A percentile compares a stretch with the other conserved stretches of the same genome.
These are phyloP conservation scores for Penicillium fimorum DNA, from an alignment of 495 filamentous ascomycete genomes.

Conservation along the genomic window DNA sequence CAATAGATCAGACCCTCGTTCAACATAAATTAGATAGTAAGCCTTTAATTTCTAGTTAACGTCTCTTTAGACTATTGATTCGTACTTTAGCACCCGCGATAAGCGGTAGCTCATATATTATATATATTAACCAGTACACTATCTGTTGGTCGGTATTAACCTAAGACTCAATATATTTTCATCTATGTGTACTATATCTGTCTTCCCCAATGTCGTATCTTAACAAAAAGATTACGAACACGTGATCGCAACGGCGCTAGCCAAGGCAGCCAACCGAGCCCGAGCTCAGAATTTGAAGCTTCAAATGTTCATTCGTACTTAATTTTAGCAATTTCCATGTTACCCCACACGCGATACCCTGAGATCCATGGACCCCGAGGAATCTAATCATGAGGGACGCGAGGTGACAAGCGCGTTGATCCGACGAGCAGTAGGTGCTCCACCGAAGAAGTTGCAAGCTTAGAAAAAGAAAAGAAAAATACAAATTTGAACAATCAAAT, in stretches of 20 bases:
- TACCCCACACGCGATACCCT: background rate
- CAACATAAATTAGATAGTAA: too few relatives aligned
- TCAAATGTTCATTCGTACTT: background rate
- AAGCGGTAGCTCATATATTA: too few relatives aligned
- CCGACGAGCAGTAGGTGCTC: constrained; percentile 37
- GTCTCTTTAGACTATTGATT: too few relatives aligned
- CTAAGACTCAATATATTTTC: background rate
- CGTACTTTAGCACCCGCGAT: too few relatives aligned
- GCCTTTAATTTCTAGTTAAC: too few relatives aligned
- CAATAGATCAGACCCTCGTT: too few relatives aligned
- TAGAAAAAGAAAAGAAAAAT: background rate
- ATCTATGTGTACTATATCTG: background rate
- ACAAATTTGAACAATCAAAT: background rate
- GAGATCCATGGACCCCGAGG: constrained; percentile 36
- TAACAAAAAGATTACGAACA: background rate
- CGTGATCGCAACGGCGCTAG: constrained; percentile 3
- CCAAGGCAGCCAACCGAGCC: constrained; percentile 3
- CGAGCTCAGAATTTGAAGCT: constrained; percentile 3
- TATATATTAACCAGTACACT: too few relatives aligned
- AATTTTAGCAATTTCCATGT: background rate
- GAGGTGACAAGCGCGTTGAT: constrained; percentile 20
- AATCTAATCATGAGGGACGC: constrained; percentile 33
- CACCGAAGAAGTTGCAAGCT: constrained; percentile 2
- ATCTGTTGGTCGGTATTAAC: background rate
- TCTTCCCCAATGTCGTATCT: background rate